Percentiles rank a stretch among this genome's conserved stretches.
Evolutionary conservation across 768 basidiomycete species (phyloP).

Genomic region (Mycena indigotica): DNA sequence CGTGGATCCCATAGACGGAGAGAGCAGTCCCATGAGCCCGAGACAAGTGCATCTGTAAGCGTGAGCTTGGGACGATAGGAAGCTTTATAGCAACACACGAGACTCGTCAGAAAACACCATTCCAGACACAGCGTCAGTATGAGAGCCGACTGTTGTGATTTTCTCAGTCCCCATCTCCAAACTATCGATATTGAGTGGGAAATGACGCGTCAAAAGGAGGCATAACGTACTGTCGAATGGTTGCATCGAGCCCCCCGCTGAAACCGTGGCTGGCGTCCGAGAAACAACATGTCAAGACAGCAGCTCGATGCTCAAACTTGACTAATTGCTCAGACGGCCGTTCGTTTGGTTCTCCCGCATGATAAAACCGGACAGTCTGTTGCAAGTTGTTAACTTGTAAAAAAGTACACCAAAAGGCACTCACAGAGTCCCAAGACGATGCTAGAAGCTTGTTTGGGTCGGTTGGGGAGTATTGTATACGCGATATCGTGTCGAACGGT

Average conservation of each 20-base stretch:
- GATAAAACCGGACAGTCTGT: slow-evolving; percentile 48
- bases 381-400: slow-evolving; percentile 1
- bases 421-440: slow-evolving; percentile 86
- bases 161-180: slow-evolving; percentile 77
- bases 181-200: slow-evolving; percentile 40
- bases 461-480: slow-evolving; percentile 77
- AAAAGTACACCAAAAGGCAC: slow-evolving; percentile 19
- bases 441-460: slow-evolving; percentile 80
- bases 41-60: slow-evolving; percentile 66
- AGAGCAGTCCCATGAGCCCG: slow-evolving; percentile 92
- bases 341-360: slow-evolving; percentile 62
- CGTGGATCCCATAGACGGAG: slow-evolving; percentile 88
- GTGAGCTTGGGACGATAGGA: neutral
- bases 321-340: slow-evolving; percentile 66
- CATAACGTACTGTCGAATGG: slow-evolving; percentile 78
- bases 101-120: slow-evolving; percentile 69
- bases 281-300: slow-evolving; percentile 84
- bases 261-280: slow-evolving; percentile 67
- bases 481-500: slow-evolving; percentile 85
- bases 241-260: slow-evolving; percentile 86
- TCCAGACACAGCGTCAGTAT: slow-evolving; percentile 76
- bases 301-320: slow-evolving; percentile 89
- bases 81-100: slow-evolving; percentile 45
- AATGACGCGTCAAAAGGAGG: neutral
- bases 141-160: slow-evolving; percentile 74